Evolutionary conservation across 1,139 yeast species (phyloP), one percentile per base, ranked within the genome.

Genomic region (Tardiomyces depauwii): DNA sequence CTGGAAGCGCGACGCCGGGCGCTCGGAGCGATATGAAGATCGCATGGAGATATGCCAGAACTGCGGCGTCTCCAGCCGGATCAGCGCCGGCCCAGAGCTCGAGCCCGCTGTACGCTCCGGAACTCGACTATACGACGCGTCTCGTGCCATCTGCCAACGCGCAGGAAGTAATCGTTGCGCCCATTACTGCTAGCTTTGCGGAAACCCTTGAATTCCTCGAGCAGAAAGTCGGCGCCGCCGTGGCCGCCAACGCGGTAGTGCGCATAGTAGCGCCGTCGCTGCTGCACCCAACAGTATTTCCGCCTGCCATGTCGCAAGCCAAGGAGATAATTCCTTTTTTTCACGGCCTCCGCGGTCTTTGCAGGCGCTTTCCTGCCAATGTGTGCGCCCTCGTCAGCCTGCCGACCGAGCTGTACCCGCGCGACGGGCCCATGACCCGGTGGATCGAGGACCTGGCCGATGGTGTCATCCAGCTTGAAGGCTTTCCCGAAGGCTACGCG

Each of bases 401-500:
- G 6, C 77, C 94, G 1, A 62, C 82, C 18, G 91, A 82, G 47
- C 68, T 88, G 43, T 82, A 77, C 55, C 80, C 88, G 1, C 72
- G 85, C 41, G 32, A 47, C 9, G 57, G 71, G 1, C 66, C 76
- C 4, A 50, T 82, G 16, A 67, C 77, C 1, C 69, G 72, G 3
- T 69, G 74, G 49, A 55, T 85, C 19, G 95, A 86, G 58, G 64
- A 64, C 28, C 56, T 85, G 16, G 70, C 74, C 47, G 96, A 89
- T 58, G 74, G 83, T 0, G 81, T 84, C 3, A 61, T 91, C 18
- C 82, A 82, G 49, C 67, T 91, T 46, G 87, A 82, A 53, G 96
- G 97, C 2, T 86, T 89, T 64, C 82, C 81, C 52, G 89, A 85
- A 51, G 86, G 78, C 14, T 48, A 77, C 82, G 76, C 67, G 73